Evolutionary conservation across 768 basidiomycete genomes (phyloP), one percentile per base, ranked within the genome.

Genomic region (Glaciozyma martinii): DNA sequence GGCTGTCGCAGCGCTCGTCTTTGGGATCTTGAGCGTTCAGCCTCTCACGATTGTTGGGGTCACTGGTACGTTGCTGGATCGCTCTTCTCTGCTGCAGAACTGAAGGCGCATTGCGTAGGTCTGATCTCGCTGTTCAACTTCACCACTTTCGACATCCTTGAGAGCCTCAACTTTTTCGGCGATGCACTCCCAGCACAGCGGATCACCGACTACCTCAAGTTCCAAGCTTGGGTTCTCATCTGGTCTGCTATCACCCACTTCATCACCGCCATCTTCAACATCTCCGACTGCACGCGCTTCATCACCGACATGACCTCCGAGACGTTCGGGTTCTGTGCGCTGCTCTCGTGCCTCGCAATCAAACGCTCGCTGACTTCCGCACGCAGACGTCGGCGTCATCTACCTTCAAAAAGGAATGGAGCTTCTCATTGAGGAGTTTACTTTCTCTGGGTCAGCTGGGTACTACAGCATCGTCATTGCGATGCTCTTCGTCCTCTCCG

Each of bases 11-110:
- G 88, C 91, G 0, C 87, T 89, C 72, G 79, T 90, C 25, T 92
- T 93, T 71, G 87, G 90, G 0, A 77, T 91, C 47, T 83, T 95
- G 60, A 88, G 89, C 4, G 90, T 87, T 19, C 93, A 97, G 74
- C 93, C 93, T 1, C 80, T 95, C 4, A 88, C 89, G 52, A 91
- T 95, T 52, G 88, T 89, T 3, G 93, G 93, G 8, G 91, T 94
- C 2, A 94, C 89, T 37, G 66, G 7, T n/a, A 10, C 27, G 23
- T 25, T n/a, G 13, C 9, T 25, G 53, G 9, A 8, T 6, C 43
- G 3, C 58, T 30, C 52, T n/a, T 37, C 13, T 52, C 56, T 56
- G 58, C 53, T 65, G 16, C 59, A 52, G 3, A 50, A n/a, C n/a
- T n/a, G n/a, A n/a, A n/a, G n/a, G n/a, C n/a, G n/a, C n/a, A n/a